phyloP scores from a whole-genome alignment of 805 yeast genomes.

The Sungouiozyma intestinalis region DNA sequence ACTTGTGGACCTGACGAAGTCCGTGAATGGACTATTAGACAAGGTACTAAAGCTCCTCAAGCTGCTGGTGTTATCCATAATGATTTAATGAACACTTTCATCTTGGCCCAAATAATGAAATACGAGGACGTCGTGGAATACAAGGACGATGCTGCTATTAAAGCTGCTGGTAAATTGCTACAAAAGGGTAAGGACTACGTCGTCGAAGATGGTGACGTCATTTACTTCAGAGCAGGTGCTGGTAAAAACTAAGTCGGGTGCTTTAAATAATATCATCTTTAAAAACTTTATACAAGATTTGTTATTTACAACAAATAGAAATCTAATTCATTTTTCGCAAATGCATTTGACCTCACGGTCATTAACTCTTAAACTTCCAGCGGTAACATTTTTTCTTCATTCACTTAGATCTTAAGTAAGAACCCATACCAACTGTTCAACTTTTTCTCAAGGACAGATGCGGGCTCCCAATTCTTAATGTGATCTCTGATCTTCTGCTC shows the following conservation, averaged over 20 bases:
- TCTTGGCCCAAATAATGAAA: constrained; percentile 86
- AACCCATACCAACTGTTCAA: constrained; percentile 46
- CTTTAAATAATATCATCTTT: background rate
- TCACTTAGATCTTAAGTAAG: constrained; percentile 18
- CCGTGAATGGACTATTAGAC: constrained; percentile 95
- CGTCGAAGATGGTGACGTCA: constrained; percentile 90
- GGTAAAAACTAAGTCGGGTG: constrained; percentile 51
- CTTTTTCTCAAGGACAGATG: constrained; percentile 54
- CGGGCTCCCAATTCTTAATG: constrained; percentile 67
- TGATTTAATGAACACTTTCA: constrained; percentile 89
- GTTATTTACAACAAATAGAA: constrained; percentile 1
- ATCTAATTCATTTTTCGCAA: background rate
- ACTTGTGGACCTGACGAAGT: constrained; percentile 96
- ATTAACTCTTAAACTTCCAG: too few species aligned
- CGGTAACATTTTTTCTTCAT: too few species aligned
- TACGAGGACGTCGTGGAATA: constrained; percentile 67
- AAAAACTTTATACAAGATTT: background rate
- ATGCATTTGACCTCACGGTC: background rate
- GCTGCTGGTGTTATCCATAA: constrained; percentile 98
- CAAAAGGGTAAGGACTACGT: constrained; percentile 92
- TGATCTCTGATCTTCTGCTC: constrained; percentile 67
- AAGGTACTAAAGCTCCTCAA: constrained; percentile 90
- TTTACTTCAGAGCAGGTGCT: constrained; percentile 89
- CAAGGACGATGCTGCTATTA: constrained; percentile 73
- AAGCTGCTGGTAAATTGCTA: constrained; percentile 78